Conservation (phyloP, 2,329 filamentous ascomycete species). For the Mariannaea sp. region DNA sequence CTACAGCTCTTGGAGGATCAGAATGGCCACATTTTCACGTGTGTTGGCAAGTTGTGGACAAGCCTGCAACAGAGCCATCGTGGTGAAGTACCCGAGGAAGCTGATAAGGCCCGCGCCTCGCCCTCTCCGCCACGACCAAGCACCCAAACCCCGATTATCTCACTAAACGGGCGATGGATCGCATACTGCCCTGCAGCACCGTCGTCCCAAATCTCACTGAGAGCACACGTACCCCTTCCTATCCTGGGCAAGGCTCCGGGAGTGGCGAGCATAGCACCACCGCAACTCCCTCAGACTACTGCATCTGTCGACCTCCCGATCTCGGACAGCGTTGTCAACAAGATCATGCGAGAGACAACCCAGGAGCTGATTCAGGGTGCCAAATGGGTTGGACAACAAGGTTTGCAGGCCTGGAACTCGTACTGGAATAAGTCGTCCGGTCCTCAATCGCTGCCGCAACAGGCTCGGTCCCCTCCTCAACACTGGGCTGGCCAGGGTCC, state of each 20-base stretch:
- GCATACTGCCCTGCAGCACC: conserved; percentile 76
- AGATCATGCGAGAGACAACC: conserved; percentile 77
- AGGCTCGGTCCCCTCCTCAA: conserved; percentile 52
- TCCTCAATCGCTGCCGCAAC: conserved; percentile 50
- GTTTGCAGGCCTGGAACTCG: conserved; percentile 76
- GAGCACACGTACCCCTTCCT: conserved; percentile 66
- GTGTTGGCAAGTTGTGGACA: conserved; percentile 92
- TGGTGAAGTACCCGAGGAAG: conserved; percentile 53
- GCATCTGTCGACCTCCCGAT: conserved; percentile 75
- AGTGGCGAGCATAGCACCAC: conserved; percentile 65
- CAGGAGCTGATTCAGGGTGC: conserved; percentile 77
- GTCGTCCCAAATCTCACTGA: conserved; percentile 70
- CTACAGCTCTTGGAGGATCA: conserved; percentile 52
- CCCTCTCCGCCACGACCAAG: conserved; percentile 47
- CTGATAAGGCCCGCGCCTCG: conserved; percentile 46
- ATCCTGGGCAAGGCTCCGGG: conserved; percentile 60
- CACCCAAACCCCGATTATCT: conserved; percentile 67
- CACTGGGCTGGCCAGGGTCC: conserved; percentile 55
- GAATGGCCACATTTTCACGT: conserved; percentile 59
- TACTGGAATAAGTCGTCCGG: conserved; percentile 70
- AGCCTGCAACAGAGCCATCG: conserved; percentile 68
- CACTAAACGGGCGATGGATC: conserved; percentile 74
- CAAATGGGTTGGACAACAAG: conserved; percentile 77
- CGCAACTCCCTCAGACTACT: conserved; percentile 68
- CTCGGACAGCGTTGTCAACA: conserved; percentile 73